A percentile compares a stretch with the other conserved stretches of the same genome.
phyloP scores from a whole-genome alignment of 805 yeast species.

The Zygosaccharomyces siamensis region DNA sequence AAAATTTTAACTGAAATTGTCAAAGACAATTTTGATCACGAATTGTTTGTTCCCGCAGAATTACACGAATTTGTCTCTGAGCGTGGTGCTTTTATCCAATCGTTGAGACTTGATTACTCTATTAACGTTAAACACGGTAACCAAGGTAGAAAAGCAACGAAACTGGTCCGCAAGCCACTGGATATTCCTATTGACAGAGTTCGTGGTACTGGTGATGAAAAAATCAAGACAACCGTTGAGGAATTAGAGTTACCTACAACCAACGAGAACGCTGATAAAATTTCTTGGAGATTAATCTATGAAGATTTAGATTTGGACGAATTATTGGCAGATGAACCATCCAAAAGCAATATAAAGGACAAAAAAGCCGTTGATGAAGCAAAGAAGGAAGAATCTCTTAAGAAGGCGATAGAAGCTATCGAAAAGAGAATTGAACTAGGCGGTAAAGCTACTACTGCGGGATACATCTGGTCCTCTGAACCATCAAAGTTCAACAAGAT shows the following conservation, averaged over 20 bases:
- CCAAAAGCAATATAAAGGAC: slow-evolving; percentile 45
- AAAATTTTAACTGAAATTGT: slow-evolving; percentile 54
- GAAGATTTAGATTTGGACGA: slow-evolving; percentile 33
- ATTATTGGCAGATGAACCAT: slow-evolving; percentile 28
- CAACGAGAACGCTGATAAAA: slow-evolving; percentile 32
- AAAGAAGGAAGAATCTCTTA: slow-evolving; percentile 45
- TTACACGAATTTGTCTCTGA: slow-evolving; percentile 60
- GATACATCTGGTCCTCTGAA: slow-evolving; percentile 58
- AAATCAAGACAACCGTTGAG: slow-evolving; percentile 45
- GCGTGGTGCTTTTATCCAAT: slow-evolving; percentile 58
- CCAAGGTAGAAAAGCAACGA: slow-evolving; percentile 45
- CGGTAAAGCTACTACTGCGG: slow-evolving; percentile 44
- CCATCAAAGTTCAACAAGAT: slow-evolving; percentile 52
- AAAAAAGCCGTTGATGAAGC: slow-evolving; percentile 40
- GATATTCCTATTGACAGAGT: slow-evolving; percentile 47
- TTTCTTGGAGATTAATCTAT: slow-evolving; percentile 63
- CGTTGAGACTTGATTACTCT: slow-evolving; percentile 46
- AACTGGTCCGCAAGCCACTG: slow-evolving; percentile 41
- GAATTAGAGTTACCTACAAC: slow-evolving; percentile 30
- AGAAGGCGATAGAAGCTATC: slow-evolving; percentile 36
- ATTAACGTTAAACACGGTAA: slow-evolving; percentile 60
- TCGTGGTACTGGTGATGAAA: slow-evolving; percentile 40
- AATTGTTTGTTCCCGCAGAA: slow-evolving; percentile 52
- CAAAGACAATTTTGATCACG: slow-evolving; percentile 50
- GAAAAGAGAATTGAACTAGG: slow-evolving; percentile 47